Percentiles rank a stretch among this genome's conserved stretches.
Evolutionary conservation across 106 monocot species (phyloP).

Genomic region (Iris macrosiphon): DNA sequence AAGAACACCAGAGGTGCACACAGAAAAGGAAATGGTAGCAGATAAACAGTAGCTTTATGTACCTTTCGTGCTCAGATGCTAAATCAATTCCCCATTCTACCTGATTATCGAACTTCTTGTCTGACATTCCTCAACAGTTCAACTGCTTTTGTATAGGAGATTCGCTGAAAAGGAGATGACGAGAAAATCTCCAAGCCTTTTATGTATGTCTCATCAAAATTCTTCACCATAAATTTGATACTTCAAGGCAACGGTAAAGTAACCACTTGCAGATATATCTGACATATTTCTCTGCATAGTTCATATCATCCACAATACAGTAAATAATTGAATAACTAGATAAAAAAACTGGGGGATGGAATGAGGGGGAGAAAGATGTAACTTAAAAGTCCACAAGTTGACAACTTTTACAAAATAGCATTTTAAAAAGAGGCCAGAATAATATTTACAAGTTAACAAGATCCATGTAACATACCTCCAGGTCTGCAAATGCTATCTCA

Average conservation of each 20-base stretch:
- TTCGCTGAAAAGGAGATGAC: slow-evolving; percentile 49
- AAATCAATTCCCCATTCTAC: slow-evolving; percentile 82
- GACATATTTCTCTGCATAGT: slow-evolving; percentile 68
- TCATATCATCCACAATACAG: slow-evolving; percentile 49
- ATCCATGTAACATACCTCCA: slow-evolving; percentile 45
- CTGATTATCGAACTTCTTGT: slow-evolving; percentile 68
- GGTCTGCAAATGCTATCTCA: slow-evolving; percentile 91
- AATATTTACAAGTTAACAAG: too few species aligned
- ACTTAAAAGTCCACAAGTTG: too few species aligned
- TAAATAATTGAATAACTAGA: too few species aligned
- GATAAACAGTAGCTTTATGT: background rate
- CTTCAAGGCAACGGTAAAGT: slow-evolving; percentile 53
- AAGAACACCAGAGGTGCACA: background rate
- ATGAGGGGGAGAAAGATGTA: too few species aligned
- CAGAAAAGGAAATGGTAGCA: background rate
- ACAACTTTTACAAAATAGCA: too few species aligned
- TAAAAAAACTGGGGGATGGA: too few species aligned
- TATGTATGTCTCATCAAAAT: slow-evolving; percentile 53
- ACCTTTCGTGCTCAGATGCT: slow-evolving; percentile 89
- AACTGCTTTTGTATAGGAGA: slow-evolving; percentile 78
- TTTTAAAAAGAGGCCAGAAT: too few species aligned
- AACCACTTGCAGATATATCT: slow-evolving; percentile 73
- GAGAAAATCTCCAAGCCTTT: slow-evolving; percentile 63
- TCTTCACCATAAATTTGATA: slow-evolving; percentile 79
- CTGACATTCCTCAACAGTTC: slow-evolving; percentile 50